A percentile compares a stretch with the other conserved stretches of the same genome.
phyloP scores from a whole-genome alignment of 495 filamentous ascomycete species.

The Pseudoneurospora amorphoporcata region DNA sequence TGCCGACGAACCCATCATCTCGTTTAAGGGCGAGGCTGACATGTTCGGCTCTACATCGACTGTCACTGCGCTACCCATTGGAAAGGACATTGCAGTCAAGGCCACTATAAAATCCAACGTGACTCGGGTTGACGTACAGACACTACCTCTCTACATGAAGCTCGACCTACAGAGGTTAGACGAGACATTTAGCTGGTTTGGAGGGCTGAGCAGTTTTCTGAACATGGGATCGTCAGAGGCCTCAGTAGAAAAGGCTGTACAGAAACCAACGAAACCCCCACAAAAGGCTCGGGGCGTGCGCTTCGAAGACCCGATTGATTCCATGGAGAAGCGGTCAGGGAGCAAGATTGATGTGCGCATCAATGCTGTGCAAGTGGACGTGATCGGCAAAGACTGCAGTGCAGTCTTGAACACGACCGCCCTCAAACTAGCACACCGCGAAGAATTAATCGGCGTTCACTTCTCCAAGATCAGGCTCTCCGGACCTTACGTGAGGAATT shows the following conservation, averaged over 20 bases:
- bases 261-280: conserved; percentile 24
- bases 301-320: conserved; percentile 50
- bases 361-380: conserved; percentile 60
- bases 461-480: conserved; percentile 64
- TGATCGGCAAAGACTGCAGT: conserved; percentile 66
- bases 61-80: conserved; percentile 21
- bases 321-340: conserved; percentile 38
- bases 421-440: conserved; percentile 65
- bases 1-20: conserved; percentile 60
- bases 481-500: conserved; percentile 52
- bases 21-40: conserved; percentile 55
- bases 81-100: conserved; percentile 56
- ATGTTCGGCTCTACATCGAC: conserved; percentile 61
- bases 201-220: conserved; percentile 84
- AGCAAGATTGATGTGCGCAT: conserved; percentile 67
- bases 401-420: conserved; percentile 67
- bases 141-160: conserved; percentile 65
- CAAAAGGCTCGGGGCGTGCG: conserved; percentile 54
- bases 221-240: conserved; percentile 70
- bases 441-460: conserved; percentile 55
- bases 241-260: conserved; percentile 33
- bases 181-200: conserved; percentile 79
- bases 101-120: conserved; percentile 40
- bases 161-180: conserved; percentile 76
- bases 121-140: conserved; percentile 61